Evolutionary conservation across 371 early-diverging fungal genomes (phyloP).

Genomic region (Mortierella sp.): DNA sequence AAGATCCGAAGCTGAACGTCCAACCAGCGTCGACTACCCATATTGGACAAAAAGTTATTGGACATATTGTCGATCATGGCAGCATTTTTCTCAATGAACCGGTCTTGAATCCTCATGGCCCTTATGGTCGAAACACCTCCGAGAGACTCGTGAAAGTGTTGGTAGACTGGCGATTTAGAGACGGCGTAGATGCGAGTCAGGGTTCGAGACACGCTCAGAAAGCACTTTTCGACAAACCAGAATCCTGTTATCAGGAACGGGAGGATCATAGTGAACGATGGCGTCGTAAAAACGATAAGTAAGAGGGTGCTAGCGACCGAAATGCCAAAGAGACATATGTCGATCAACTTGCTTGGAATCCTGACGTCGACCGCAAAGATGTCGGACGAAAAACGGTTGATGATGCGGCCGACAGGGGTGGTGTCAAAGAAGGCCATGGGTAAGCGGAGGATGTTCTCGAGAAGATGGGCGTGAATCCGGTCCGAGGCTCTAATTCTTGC

Average conservation of each 20-base stretch:
- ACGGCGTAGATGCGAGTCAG: constrained; percentile 85
- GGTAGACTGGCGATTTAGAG: constrained; percentile 86
- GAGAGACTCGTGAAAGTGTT: constrained; percentile 85
- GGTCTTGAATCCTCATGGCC: constrained; percentile 75
- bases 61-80: constrained; percentile 83
- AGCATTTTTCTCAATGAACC: constrained; percentile 85
- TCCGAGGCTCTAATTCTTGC: constrained; percentile 20
- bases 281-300: constrained; percentile 75
- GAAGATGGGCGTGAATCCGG: constrained; percentile 2
- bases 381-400: constrained; percentile 25
- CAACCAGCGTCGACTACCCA: constrained; percentile 90
- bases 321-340: constrained; percentile 7
- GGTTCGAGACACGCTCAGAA: constrained; percentile 78
- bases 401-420: constrained; percentile 27
- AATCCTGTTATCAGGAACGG: constrained; percentile 61
- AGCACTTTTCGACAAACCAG: constrained; percentile 73
- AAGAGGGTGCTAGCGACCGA: constrained; percentile 48
- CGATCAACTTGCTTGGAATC: neutral
- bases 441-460: constrained; percentile 12
- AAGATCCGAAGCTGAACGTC: constrained; percentile 89
- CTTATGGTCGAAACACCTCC: constrained; percentile 85
- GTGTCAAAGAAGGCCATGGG: constrained; percentile 30
- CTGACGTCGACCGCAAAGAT: constrained; percentile 11
- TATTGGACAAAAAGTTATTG: constrained; percentile 83
- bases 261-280: constrained; percentile 56